Evolutionary conservation across 148 eudicot species (phyloP).

Genomic region (Fallopia convolvulus): DNA sequence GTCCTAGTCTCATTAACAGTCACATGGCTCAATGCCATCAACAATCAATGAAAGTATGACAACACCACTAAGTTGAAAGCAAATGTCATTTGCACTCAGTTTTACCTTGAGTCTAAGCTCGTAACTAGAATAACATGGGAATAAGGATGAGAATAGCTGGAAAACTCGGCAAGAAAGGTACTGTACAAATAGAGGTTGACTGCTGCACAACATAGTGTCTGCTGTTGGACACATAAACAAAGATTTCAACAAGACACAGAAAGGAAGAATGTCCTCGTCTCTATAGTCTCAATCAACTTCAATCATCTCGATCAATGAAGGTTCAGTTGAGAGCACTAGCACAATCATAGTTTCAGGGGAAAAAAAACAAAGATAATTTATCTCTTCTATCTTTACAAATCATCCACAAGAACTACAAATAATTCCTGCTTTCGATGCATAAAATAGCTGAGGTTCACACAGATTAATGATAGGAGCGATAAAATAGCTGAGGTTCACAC

Average conservation of each 20-base stretch:
- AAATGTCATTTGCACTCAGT: background rate
- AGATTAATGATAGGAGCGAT: no score
- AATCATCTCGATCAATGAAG: no score
- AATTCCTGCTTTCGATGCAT: background rate
- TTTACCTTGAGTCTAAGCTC: background rate
- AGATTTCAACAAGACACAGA: no score
- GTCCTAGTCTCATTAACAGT: background rate
- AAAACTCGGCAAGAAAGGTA: background rate
- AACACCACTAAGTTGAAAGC: background rate
- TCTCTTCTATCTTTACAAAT: no score
- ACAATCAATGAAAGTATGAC: background rate
- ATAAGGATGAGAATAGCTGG: background rate
- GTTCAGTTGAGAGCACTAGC: no score
- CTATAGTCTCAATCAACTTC: no score
- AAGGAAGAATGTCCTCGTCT: no score
- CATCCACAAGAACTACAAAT: background rate
- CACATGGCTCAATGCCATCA: conserved; percentile 4
- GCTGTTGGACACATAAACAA: background rate
- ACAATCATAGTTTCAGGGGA: no score
- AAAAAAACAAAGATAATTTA: no score
- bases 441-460: background rate
- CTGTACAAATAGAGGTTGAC: background rate
- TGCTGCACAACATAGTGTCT: background rate
- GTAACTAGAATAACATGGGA: background rate
- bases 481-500: background rate